Conservation (phyloP, 129 eudicot species). For the Ambrosia trifida region DNA sequence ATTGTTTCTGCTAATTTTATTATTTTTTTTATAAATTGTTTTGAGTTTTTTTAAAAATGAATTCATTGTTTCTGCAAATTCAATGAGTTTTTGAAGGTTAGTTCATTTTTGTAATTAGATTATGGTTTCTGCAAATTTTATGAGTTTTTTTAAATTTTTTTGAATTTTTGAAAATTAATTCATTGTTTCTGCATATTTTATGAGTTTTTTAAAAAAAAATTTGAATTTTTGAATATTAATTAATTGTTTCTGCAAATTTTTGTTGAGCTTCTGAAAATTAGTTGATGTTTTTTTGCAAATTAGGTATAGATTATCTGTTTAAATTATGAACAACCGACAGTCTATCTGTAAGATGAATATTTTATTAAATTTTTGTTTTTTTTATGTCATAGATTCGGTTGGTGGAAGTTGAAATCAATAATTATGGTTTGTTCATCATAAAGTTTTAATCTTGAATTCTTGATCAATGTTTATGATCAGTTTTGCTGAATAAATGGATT, state of each 20-base stretch:
- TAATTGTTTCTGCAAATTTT: conserved; percentile 39
- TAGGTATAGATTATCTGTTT: conserved; percentile 1
- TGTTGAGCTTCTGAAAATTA: conserved; percentile 44
- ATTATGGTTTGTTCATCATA: conserved; percentile 18
- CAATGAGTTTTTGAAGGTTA: conserved; percentile 49
- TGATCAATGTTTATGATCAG: conserved; percentile 7
- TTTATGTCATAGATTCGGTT: conserved; percentile 24
- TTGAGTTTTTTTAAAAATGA: too few relatives aligned
- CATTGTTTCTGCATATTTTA: conserved; percentile 45
- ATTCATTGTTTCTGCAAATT: not conserved
- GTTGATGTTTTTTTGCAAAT: conserved; percentile 45
- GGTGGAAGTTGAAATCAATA: conserved; percentile 33
- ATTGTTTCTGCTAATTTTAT: too few relatives aligned
- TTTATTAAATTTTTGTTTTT: conserved; percentile 10
- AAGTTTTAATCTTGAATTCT: not conserved
- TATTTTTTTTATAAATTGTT: too few relatives aligned
- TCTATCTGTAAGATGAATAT: conserved; percentile 37
- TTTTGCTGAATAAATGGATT: not conserved
- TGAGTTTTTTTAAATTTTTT: conserved; percentile 43
- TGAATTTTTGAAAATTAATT: conserved; percentile 51
- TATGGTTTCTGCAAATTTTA: conserved; percentile 42
- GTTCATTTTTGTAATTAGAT: not conserved
- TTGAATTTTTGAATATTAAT: conserved; percentile 47
- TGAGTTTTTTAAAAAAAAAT: too few relatives aligned
- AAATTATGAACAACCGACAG: conserved; percentile 29